Percentiles rank a stretch among this genome's conserved stretches.
Conservation (phyloP, 495 filamentous ascomycete genomes). For the Lophiostoma macrostomum region DNA sequence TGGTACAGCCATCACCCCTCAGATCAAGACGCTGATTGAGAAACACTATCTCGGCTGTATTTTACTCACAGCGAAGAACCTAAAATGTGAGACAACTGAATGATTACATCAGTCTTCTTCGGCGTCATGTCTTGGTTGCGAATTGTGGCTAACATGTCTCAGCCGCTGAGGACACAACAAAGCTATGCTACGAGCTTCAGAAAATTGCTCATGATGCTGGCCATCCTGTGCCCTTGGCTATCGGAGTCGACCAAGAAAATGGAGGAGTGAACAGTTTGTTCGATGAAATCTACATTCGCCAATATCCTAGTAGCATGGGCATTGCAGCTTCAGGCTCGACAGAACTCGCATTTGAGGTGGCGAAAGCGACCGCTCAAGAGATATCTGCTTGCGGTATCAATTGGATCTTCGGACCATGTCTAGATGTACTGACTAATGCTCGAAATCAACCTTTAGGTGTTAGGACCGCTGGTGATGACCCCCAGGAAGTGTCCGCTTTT, state of each 20-base stretch:
- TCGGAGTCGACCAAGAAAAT: slow-evolving; percentile 90
- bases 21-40: slow-evolving; percentile 80
- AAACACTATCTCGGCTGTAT: slow-evolving; percentile 82
- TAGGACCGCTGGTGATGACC: slow-evolving; percentile 77
- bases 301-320: slow-evolving; percentile 90
- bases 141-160: slow-evolving; percentile 5
- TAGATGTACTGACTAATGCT: slow-evolving; percentile 88
- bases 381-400: slow-evolving; percentile 84
- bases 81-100: slow-evolving; percentile 63
- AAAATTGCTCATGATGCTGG: slow-evolving; percentile 82
- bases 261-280: slow-evolving; percentile 91
- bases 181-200: slow-evolving; percentile 78
- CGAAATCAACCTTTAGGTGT: slow-evolving; percentile 84
- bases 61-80: slow-evolving; percentile 82
- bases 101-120: background rate
- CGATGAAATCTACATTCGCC: slow-evolving; percentile 85
- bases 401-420: slow-evolving; percentile 81
- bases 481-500: slow-evolving; percentile 84
- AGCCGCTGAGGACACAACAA: slow-evolving; percentile 82
- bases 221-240: slow-evolving; percentile 77
- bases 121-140: background rate
- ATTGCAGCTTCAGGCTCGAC: slow-evolving; percentile 79
- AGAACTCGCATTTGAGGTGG: slow-evolving; percentile 73
- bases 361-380: slow-evolving; percentile 82
- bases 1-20: slow-evolving; percentile 79